Base-by-base conservation (phyloP, 2,329 filamentous ascomycete species). In the Didymosphaeria variabile region DNA sequence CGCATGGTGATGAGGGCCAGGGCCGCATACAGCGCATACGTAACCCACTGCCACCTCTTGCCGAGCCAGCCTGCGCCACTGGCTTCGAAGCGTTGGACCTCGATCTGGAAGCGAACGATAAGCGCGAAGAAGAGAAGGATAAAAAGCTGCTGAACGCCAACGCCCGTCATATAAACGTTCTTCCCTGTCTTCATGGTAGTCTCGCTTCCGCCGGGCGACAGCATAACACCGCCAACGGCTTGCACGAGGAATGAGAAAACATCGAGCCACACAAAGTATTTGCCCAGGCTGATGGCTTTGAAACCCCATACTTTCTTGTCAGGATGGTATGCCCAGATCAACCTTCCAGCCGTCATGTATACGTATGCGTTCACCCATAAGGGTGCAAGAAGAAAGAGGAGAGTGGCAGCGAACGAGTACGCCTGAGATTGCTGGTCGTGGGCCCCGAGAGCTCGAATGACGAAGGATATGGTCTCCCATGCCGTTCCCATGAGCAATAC, bases 1-100 rank as follows among this genome's bases (percentile, higher is more conserved):
- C 87, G 84, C 31, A 72, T 64, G 0, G 81, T 81, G 61, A 85
- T 84, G 36, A 84, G 73, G 0, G 64, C 61, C 12, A 85, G 70
- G 0, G 71, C 71, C 5, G 72, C 72, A 60, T 82, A 84, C 0
- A 84, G 68, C 1, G 74, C 72, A 56, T 77, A 82, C 2, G 81
- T 68, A 23, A 74, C 38, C 59, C 46, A 66, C 34, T 67, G 70
- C 71, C 71, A 73, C 40, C 55, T 58, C 21, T 40, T 45, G 21
- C 13, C 29, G 40, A 23, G 36, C 12, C 7, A 21, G 1, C 5
- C 58, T n/a, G n/a, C 31, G 10, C n/a, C 52, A 47, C 44, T 9
- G 2, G 23, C 32, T 12, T 66, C 60, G 12, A 64, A 21, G 17
- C 56, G 58, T n/a, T 54, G 40, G 17, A 66, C 52, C 38, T 68